Conservation (phyloP, 2,329 filamentous ascomycete species). For the Hyphodiscus sp. region DNA sequence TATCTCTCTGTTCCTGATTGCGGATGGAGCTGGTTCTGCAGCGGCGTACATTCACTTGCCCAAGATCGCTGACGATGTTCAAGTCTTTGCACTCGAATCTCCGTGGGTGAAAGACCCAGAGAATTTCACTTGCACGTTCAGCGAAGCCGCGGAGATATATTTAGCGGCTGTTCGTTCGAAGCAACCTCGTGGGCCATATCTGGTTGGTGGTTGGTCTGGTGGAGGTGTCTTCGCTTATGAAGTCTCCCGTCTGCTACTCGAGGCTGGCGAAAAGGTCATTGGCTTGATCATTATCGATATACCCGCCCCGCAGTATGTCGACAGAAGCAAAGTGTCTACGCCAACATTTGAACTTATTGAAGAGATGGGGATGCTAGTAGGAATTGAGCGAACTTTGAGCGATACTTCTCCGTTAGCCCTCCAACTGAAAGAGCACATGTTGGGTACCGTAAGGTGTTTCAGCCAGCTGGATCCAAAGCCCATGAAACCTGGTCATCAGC, state of each 20-base stretch:
- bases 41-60: constrained; percentile 22
- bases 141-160: constrained; percentile 14
- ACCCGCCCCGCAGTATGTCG: constrained; percentile 1
- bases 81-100: constrained; percentile 24
- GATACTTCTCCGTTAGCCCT: too few species aligned
- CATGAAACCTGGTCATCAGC: too few species aligned
- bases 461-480: too few species aligned
- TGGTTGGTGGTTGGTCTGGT: constrained; percentile 33
- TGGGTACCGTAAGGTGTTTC: too few species aligned
- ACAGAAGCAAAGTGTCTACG: not conserved
- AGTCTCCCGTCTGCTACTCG: constrained; percentile 24
- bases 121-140: constrained; percentile 11
- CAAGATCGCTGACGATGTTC: constrained; percentile 10
- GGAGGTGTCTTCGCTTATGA: constrained; percentile 34
- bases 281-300: constrained; percentile 17
- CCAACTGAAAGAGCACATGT: too few species aligned
- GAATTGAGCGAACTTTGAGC: too few species aligned
- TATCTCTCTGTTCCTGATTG: constrained; percentile 13
- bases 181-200: constrained; percentile 33
- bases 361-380: constrained; percentile 1
- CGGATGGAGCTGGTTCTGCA: constrained; percentile 22
- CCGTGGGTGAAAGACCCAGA: constrained; percentile 17
- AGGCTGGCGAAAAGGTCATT: constrained; percentile 12
- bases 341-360: constrained; percentile 4
- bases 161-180: constrained; percentile 14